Evolutionary conservation across 2,329 filamentous ascomycete genomes (phyloP), one percentile per base, ranked within the genome.

Genomic region (Pyrenochaeta sp.): DNA sequence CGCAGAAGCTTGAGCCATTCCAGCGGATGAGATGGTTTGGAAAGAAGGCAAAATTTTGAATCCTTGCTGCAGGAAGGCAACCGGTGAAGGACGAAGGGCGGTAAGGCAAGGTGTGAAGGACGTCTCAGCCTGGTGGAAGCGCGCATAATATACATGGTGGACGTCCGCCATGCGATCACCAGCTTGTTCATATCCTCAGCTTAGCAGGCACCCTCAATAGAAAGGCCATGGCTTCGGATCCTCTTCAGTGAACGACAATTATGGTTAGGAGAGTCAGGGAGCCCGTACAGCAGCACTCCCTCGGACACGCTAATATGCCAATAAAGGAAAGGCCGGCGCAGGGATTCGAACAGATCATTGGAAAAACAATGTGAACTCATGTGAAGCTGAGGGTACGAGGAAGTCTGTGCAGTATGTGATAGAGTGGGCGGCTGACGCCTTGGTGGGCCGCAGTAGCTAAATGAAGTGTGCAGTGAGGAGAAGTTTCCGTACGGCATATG

Each of bases 101-200:
- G n/a, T 42, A 42, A 42, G 39, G 39, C 39, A 42, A 42, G 39
- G 39, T 42, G 8, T 42, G 39, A 42, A 42, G 39, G 39, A 42
- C 39, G 8, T 42, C 39, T 42, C 39, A 42, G 39, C 39, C 39
- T 42, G 39, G 39, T 42, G 39, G 39, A 42, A 42, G 8, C n/a
- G 39, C 19, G 39, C 39, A 42, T 42, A 42, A 42, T 42, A 42
- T 22, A n/a, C n/a, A 42, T 42, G 39, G 39, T 42, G 39, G 39
- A 42, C 39, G 39, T 42, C 39, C 39, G 39, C 39, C 39, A 42
- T 42, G 39, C 39, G 39, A 42, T 42, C 39, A 19, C 39, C 19
- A 42, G 39, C 39, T 42, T 42, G 39, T n/a, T 42, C 39, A 42
- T 42, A 42, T 42, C 39, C 39, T 42, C 39, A 42, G 19, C 39